Evolutionary conservation across 768 basidiomycete genomes (phyloP).

Genomic region (Rhizopogon vulgaris): DNA sequence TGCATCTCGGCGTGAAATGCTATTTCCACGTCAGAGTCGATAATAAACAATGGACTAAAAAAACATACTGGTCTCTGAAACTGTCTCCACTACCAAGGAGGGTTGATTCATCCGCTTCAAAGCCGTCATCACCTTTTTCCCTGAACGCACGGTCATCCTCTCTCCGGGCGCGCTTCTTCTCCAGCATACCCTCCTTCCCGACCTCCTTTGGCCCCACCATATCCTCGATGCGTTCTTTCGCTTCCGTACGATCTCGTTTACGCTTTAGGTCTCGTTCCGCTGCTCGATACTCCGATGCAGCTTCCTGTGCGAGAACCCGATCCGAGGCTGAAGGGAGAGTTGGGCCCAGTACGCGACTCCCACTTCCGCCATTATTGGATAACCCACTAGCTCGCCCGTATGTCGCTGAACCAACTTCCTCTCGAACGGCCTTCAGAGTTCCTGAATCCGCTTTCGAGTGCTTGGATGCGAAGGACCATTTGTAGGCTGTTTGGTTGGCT

Average conservation of each 20-base stretch:
- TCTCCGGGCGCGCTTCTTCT: constrained; percentile 74
- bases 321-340: constrained; percentile 66
- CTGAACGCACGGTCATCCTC: constrained; percentile 67
- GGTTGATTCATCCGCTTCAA: constrained; percentile 73
- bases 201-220: constrained; percentile 74
- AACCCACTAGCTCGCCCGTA: constrained; percentile 19
- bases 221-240: constrained; percentile 69
- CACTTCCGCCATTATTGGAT: constrained; percentile 11
- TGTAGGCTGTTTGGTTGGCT: constrained; percentile 73
- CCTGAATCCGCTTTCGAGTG: constrained; percentile 49
- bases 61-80: constrained; percentile 68
- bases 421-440: constrained; percentile 53
- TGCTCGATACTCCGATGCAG: constrained; percentile 42
- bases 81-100: constrained; percentile 81
- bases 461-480: constrained; percentile 82
- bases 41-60: neutral
- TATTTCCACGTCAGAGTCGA: constrained; percentile 24
- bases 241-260: constrained; percentile 61
- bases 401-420: constrained; percentile 47
- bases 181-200: constrained; percentile 79
- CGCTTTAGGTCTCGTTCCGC: constrained; percentile 53
- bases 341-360: constrained; percentile 55
- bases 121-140: constrained; percentile 67
- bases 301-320: constrained; percentile 63
- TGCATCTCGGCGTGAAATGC: constrained; percentile 70